Percentiles rank a stretch among this genome's conserved stretches.
Conservation (phyloP, 768 basidiomycete genomes). For the Kwoniella pini region DNA sequence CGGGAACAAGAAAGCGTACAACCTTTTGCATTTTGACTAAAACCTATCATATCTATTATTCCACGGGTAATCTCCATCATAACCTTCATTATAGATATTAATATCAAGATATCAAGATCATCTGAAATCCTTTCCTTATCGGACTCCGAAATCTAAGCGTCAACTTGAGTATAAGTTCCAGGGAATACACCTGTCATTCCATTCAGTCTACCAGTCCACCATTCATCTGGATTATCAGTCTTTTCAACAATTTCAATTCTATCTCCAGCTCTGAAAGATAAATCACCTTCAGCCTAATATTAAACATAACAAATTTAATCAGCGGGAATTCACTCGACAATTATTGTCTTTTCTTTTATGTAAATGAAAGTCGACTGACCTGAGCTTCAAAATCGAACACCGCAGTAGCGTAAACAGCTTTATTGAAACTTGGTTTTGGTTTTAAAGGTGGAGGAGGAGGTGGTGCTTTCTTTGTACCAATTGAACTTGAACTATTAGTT, state of each 20-base stretch:
- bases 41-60: too few relatives aligned
- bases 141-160: slow-evolving; percentile 23
- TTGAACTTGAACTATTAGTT: slow-evolving; percentile 53
- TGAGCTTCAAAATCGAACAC: slow-evolving; percentile 94
- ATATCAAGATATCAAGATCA: too few relatives aligned
- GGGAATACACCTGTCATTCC: slow-evolving; percentile 76
- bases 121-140: not conserved
- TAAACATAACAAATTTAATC: not conserved
- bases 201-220: slow-evolving; percentile 76
- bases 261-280: slow-evolving; percentile 75
- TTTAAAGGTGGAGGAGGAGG: slow-evolving; percentile 92
- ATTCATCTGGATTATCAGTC: slow-evolving; percentile 74
- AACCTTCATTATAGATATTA: too few relatives aligned
- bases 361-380: slow-evolving; percentile 58
- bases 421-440: slow-evolving; percentile 75
- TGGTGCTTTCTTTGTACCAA: slow-evolving; percentile 68
- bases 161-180: slow-evolving; percentile 52
- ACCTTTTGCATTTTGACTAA: too few relatives aligned
- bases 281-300: slow-evolving; percentile 75
- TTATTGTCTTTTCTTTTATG: too few relatives aligned
- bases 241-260: slow-evolving; percentile 69
- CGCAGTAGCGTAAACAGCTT: slow-evolving; percentile 78
- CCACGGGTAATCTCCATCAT: too few relatives aligned
- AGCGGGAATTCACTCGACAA: too few relatives aligned
- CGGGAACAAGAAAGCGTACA: too few relatives aligned